Conservation (phyloP, 2,329 filamentous ascomycete species). For the Curvularia sp. region DNA sequence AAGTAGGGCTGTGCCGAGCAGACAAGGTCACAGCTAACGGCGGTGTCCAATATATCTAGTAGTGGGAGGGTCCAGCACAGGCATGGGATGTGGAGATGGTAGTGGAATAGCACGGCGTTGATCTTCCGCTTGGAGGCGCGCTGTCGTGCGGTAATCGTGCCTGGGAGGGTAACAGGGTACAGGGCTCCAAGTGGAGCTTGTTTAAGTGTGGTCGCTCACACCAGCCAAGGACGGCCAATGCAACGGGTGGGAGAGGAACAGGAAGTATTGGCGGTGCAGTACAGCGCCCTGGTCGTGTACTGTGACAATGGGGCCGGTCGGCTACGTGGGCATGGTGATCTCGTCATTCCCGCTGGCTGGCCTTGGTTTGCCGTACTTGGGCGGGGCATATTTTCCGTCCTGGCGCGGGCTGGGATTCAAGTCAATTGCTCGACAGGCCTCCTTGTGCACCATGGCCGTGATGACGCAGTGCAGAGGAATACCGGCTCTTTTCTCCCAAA, state of each 20-base stretch:
- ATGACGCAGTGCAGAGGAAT: slow-evolving; percentile 29
- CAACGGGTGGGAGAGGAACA: slow-evolving; percentile 14
- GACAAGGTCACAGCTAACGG: slow-evolving; percentile 31
- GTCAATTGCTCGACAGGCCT: slow-evolving; percentile 18
- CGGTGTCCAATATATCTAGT: slow-evolving; percentile 44
- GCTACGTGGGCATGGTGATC: slow-evolving; percentile 18
- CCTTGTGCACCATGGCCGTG: slow-evolving; percentile 11
- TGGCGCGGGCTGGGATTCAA: slow-evolving; percentile 14
- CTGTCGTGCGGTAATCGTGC: slow-evolving; percentile 35
- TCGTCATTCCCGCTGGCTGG: slow-evolving; percentile 29
- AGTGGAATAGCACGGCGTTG: slow-evolving; percentile 41
- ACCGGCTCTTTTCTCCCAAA: slow-evolving; percentile 6
- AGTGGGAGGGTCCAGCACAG: slow-evolving; percentile 37
- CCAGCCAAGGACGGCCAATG: slow-evolving; percentile 24
- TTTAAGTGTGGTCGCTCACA: slow-evolving; percentile 27
- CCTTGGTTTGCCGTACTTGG: slow-evolving; percentile 24
- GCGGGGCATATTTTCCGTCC: slow-evolving; percentile 16
- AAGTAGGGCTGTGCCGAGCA: slow-evolving; percentile 19
- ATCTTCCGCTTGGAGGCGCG: slow-evolving; percentile 42
- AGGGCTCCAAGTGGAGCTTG: slow-evolving; percentile 39
- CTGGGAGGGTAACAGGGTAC: slow-evolving; percentile 33
- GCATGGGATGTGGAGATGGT: slow-evolving; percentile 28
- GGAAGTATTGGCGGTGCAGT: background rate
- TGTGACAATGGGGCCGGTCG: slow-evolving; percentile 1
- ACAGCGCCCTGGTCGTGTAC: too few species aligned